phyloP scores from a whole-genome alignment of 2,329 filamentous ascomycete species.

The Ophiostoma montium region DNA sequence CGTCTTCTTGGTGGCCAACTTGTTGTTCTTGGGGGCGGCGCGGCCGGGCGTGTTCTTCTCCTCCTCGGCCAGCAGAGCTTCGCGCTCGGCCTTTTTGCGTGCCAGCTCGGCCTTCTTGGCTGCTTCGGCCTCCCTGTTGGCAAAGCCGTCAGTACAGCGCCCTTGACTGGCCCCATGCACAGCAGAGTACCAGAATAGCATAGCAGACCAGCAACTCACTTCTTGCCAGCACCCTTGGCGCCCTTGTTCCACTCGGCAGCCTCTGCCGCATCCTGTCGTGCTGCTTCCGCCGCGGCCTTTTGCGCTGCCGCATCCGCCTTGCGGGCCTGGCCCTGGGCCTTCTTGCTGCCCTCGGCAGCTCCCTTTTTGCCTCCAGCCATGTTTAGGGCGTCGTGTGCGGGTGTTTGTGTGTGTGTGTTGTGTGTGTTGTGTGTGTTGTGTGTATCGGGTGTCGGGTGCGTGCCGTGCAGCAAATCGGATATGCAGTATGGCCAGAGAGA shows the following conservation, averaged over 20 bases:
- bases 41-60: constrained; percentile 50
- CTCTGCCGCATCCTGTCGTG: constrained; percentile 53
- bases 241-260: constrained; percentile 73
- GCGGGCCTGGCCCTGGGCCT: constrained; percentile 75
- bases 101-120: constrained; percentile 71
- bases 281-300: constrained; percentile 60
- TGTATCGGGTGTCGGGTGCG: no score
- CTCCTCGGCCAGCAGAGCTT: constrained; percentile 70
- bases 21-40: constrained; percentile 50
- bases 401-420: background rate
- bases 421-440: background rate
- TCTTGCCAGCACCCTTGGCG: constrained; percentile 71
- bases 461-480: no score
- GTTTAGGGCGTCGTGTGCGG: background rate
- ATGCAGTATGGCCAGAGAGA: no score
- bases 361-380: constrained; percentile 51
- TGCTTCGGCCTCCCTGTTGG: constrained; percentile 61
- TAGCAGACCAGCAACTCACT: constrained; percentile 40
- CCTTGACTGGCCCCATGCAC: background rate
- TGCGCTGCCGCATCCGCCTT: constrained; percentile 78
- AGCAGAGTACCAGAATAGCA: background rate
- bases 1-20: constrained; percentile 52
- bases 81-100: constrained; percentile 84
- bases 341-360: constrained; percentile 76
- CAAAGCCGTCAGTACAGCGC: background rate